Percentiles rank a stretch among this genome's conserved stretches.
phyloP scores from a whole-genome alignment of 805 yeast genomes.

The Suhomyces canberraensis region DNA sequence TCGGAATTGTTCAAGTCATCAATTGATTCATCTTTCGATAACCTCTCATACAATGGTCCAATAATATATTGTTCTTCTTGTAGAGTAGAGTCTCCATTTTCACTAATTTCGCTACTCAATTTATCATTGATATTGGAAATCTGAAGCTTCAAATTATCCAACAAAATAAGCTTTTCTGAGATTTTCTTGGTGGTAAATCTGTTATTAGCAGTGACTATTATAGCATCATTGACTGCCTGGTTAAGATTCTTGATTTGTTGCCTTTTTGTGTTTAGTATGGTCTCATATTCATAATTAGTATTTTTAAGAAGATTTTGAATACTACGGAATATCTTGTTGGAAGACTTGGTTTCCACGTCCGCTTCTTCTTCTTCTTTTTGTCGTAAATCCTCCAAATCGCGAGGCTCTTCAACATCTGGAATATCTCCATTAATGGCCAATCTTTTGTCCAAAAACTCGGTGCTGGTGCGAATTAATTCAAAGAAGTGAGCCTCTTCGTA shows the following conservation, averaged over 20 bases:
- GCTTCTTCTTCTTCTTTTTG: neutral
- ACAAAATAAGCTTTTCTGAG: slow-evolving; percentile 30
- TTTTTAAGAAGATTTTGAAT: slow-evolving; percentile 36
- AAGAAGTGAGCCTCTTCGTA: slow-evolving; percentile 23
- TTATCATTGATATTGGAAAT: slow-evolving; percentile 40
- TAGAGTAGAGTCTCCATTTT: slow-evolving; percentile 41
- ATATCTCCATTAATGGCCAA: slow-evolving; percentile 9
- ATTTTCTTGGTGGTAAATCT: slow-evolving; percentile 35
- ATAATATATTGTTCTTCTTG: slow-evolving; percentile 88
- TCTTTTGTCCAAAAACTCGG: slow-evolving; percentile 30
- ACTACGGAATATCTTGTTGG: slow-evolving; percentile 34
- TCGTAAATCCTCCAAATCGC: slow-evolving; percentile 3
- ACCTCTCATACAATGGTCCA: slow-evolving; percentile 52
- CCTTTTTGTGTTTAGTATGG: slow-evolving; percentile 32
- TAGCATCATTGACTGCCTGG: slow-evolving; percentile 36
- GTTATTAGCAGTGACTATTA: slow-evolving; percentile 42
- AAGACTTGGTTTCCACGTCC: slow-evolving; percentile 12
- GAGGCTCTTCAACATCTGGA: slow-evolving; percentile 12
- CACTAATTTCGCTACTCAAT: slow-evolving; percentile 45
- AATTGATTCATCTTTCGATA: slow-evolving; percentile 30
- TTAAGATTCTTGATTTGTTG: slow-evolving; percentile 35
- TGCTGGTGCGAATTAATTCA: slow-evolving; percentile 32
- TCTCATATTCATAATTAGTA: slow-evolving; percentile 39
- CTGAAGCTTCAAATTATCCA: slow-evolving; percentile 52
- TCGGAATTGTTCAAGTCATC: slow-evolving; percentile 25